Percentiles rank a stretch among this genome's conserved stretches.
Evolutionary conservation across 176 grass and related monocot species (phyloP).

Genomic region (Lolium perenne): DNA sequence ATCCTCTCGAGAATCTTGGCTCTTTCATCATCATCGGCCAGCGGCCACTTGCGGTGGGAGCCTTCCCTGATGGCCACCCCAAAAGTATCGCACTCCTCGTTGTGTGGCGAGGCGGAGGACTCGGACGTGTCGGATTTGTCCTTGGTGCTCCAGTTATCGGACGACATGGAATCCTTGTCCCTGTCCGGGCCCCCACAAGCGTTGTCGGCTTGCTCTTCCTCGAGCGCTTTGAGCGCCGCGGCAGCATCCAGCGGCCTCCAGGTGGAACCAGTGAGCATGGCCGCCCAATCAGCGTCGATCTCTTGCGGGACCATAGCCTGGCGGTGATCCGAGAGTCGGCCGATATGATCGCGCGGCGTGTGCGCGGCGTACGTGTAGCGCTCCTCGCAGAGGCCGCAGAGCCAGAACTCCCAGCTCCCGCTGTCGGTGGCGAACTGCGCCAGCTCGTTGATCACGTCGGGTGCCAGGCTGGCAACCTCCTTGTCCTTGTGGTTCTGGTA

Average conservation of each 20-base stretch:
- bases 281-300: constrained; percentile 63
- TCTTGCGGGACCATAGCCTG: constrained; percentile 63
- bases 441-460: constrained; percentile 58
- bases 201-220: constrained; percentile 65
- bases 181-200: constrained; percentile 36
- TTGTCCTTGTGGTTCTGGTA: constrained; percentile 57
- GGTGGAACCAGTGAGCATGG: constrained; percentile 65
- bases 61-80: constrained; percentile 48
- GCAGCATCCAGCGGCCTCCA: constrained; percentile 81
- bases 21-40: constrained; percentile 84
- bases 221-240: constrained; percentile 47
- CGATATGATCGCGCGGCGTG: constrained; percentile 56
- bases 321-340: constrained; percentile 39
- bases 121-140: constrained; percentile 68
- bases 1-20: constrained; percentile 72
- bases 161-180: constrained; percentile 63
- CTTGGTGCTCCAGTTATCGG: constrained; percentile 57
- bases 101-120: constrained; percentile 57
- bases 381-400: constrained; percentile 62
- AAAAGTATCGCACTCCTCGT: constrained; percentile 57
- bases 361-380: constrained; percentile 60
- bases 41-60: constrained; percentile 60
- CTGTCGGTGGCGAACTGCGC: constrained; percentile 47
- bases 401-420: constrained; percentile 75
- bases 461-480: constrained; percentile 30